phyloP scores from a whole-genome alignment of 2,329 filamentous ascomycete species.

The Colletotrichum musicola region DNA sequence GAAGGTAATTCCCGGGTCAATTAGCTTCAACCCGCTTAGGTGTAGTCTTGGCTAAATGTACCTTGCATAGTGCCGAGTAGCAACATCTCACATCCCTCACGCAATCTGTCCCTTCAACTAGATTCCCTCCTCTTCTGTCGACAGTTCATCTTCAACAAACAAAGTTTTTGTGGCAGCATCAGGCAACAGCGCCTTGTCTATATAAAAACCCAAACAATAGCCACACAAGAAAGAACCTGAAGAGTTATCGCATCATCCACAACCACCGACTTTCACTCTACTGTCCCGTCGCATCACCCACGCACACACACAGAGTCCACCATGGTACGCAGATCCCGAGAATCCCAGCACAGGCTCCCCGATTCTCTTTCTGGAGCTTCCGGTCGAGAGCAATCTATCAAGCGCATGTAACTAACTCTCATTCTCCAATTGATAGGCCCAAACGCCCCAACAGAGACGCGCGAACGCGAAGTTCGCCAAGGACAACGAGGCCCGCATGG shows the following conservation, averaged over 20 bases:
- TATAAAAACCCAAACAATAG: conserved; percentile 9
- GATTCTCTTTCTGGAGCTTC: background rate
- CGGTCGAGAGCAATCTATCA: background rate
- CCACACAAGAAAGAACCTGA: background rate
- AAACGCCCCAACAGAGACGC: conserved; percentile 86
- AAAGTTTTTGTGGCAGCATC: background rate
- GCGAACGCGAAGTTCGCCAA: conserved; percentile 84
- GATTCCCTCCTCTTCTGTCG: conserved; percentile 38
- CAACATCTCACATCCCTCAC: conserved; percentile 19
- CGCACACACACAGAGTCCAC: conserved; percentile 23
- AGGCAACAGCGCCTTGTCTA: background rate
- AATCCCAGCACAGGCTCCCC: background rate
- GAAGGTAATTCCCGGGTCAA: conserved; percentile 22
- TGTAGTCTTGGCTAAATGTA: background rate
- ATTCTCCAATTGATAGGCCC: conserved; percentile 65
- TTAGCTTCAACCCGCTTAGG: conserved; percentile 22
- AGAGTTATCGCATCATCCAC: conserved; percentile 12
- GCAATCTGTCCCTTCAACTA: conserved; percentile 40
- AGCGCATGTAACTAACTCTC: background rate
- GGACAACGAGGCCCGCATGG: conserved; percentile 78
- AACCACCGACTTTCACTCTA: conserved; percentile 1
- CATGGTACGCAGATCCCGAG: conserved; percentile 40
- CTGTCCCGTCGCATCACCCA: conserved; percentile 8
- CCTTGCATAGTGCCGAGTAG: background rate
- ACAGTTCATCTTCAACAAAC: conserved; percentile 13